These are phyloP conservation scores for Rehmannia glutinosa DNA, from an alignment of 257 asterid species.

Conservation along the genomic window DNA sequence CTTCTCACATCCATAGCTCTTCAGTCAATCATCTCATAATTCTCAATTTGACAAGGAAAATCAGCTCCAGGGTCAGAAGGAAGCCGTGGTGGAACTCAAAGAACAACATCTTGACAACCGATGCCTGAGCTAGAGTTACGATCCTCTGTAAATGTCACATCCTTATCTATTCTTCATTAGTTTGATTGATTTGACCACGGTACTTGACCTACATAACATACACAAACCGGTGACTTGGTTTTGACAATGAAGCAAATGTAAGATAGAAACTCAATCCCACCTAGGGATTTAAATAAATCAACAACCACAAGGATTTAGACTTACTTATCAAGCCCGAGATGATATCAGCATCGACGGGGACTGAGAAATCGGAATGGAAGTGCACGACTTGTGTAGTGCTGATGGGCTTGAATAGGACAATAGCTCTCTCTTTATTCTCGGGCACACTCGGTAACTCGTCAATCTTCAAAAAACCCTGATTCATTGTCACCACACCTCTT, in stretches of 20 bases:
- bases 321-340: constrained; percentile 40
- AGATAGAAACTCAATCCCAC: background rate
- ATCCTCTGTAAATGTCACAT: constrained; percentile 7
- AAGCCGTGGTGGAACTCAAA: constrained; percentile 42
- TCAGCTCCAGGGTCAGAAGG: constrained; percentile 5
- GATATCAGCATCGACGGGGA: constrained; percentile 35
- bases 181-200: constrained; percentile 24
- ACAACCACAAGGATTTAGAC: background rate
- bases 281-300: background rate
- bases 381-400: constrained; percentile 22
- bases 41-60: constrained; percentile 15
- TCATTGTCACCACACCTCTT: constrained; percentile 5
- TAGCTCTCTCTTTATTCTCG: constrained; percentile 60
- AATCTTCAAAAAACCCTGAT: constrained; percentile 34
- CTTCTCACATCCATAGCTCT: constrained; percentile 58
- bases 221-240: background rate
- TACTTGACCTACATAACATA: constrained; percentile 29
- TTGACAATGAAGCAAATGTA: background rate
- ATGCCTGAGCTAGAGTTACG: constrained; percentile 10
- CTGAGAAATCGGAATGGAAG: constrained; percentile 32
- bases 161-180: constrained; percentile 16
- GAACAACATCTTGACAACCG: constrained; percentile 51
- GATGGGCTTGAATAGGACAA: constrained; percentile 49
- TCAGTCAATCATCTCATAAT: constrained; percentile 53
- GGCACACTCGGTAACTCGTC: constrained; percentile 50